Evolutionary conservation across 805 yeast genomes (phyloP), one percentile per base, ranked within the genome.

Genomic region (Kuraishia piskuri): DNA sequence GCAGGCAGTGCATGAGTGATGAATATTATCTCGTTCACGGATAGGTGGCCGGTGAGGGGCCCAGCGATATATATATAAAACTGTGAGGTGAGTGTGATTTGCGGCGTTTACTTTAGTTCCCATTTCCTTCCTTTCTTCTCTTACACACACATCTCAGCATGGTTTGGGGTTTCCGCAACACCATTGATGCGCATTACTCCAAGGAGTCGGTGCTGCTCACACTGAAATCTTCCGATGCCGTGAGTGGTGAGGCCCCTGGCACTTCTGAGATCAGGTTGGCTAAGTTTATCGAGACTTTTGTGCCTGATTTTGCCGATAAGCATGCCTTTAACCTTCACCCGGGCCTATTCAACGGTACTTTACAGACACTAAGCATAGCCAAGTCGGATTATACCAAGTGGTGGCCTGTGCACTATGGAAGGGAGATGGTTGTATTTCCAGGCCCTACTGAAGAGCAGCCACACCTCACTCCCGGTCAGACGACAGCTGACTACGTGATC

Each of bases 401-500:
- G 19, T 78, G 74, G 57, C 68, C 68, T 26, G 74, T 80, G 2
- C 63, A 68, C 60, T 80, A 76, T 58, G 79, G 76, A 47, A 64
- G 84, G 52, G 64, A 72, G 26, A 59, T 79, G 5, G 60, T 78
- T 22, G 56, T 64, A 7, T 74, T 74, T 72, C 57, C 69, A 14
- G 75, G 78, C 1, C 60, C 66, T 48, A 46, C 57, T 5, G 60
- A 58, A 2, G 57, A 59, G 12, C 55, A 52, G 6, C 54, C 61
- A 3, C 57, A 66, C 46, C 54, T 67, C 21, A 46, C 53, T 10
- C 53, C 58, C 1, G 76, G 79, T 55, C 76, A 80, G 25, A 66
- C 78, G 52, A 72, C 83, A 7, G 63, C 76, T 1, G 84, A 80
- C 60, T 78, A 70, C 58, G 82, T 73, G n/a, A 73, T 71, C 22